A percentile compares a stretch with the other conserved stretches of the same genome.
Conservation (phyloP, 2,329 filamentous ascomycete species). For the Botrytis medusae region DNA sequence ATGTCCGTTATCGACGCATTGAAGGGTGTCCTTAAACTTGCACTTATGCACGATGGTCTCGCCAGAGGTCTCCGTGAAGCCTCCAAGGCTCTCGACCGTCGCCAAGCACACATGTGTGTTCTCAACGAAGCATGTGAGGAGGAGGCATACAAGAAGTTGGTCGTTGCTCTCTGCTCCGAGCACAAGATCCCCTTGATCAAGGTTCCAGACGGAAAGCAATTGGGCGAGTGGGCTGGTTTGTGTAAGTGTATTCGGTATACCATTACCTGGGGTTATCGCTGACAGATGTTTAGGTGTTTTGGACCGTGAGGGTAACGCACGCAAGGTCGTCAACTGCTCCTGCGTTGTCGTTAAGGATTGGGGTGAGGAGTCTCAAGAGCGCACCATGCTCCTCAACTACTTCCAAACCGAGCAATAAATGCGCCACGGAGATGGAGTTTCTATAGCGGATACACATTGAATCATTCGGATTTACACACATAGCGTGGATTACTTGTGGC, state of each 20-base stretch:
- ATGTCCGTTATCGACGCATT: constrained; percentile 98
- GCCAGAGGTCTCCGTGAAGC: constrained; percentile 98
- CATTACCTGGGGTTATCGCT: constrained; percentile 24
- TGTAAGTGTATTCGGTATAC: constrained; percentile 65
- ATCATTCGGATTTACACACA: constrained; percentile 37
- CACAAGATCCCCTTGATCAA: constrained; percentile 99
- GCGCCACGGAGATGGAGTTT: constrained; percentile 35
- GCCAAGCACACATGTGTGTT: constrained; percentile 99
- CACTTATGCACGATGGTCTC: constrained; percentile 99
- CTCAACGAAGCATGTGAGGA: constrained; percentile 99
- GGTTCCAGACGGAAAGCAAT: constrained; percentile 99
- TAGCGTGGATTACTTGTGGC: constrained; percentile 37
- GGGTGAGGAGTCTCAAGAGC: constrained; percentile 99
- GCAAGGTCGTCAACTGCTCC: constrained; percentile 99
- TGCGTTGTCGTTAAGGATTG: constrained; percentile 99
- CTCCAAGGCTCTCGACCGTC: constrained; percentile 96
- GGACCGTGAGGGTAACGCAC: constrained; percentile 98
- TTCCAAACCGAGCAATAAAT: constrained; percentile 87
- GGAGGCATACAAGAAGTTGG: constrained; percentile 99
- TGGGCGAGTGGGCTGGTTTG: constrained; percentile 99
- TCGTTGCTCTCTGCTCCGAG: constrained; percentile 97
- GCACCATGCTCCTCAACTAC: constrained; percentile 99
- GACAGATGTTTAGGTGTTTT: constrained; percentile 69
- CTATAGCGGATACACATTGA: constrained; percentile 37
- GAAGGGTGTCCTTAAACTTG: constrained; percentile 98